A percentile compares a stretch with the other conserved stretches of the same genome.
phyloP scores from a whole-genome alignment of 495 filamentous ascomycete species.

The Hypoxylon intermedium region DNA sequence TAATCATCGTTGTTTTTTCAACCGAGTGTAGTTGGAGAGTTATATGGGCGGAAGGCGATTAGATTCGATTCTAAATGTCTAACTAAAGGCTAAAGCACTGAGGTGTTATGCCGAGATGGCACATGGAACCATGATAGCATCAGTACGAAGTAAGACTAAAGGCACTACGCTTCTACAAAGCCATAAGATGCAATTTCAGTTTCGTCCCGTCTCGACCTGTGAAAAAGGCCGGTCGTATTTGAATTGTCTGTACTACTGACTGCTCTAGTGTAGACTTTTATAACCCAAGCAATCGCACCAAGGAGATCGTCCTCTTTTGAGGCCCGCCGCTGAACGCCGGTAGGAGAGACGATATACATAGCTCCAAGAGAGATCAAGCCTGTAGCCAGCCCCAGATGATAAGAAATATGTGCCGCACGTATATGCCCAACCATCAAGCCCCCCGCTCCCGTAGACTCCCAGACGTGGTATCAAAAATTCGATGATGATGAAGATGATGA shows the following conservation, averaged over 20 bases:
- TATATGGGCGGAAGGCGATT: background rate
- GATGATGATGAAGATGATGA: too few relatives aligned
- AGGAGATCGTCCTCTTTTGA: constrained; percentile 1
- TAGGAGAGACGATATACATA: background rate
- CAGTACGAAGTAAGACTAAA: too few relatives aligned
- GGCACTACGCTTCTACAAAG: too few relatives aligned
- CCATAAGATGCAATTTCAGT: background rate
- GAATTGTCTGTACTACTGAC: constrained; percentile 29
- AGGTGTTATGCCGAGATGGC: too few relatives aligned
- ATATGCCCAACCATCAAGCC: constrained; percentile 16
- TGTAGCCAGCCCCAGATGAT: background rate
- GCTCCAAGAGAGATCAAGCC: constrained; percentile 2
- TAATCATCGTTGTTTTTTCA: background rate
- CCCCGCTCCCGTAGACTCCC: constrained; percentile 23
- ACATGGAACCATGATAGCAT: too few relatives aligned
- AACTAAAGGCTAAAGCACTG: too few relatives aligned
- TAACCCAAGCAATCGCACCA: constrained; percentile 6
- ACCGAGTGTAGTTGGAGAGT: background rate
- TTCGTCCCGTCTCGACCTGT: constrained; percentile 26
- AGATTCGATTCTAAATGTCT: too few relatives aligned
- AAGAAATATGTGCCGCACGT: constrained; percentile 15
- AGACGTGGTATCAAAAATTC: constrained; percentile 38
- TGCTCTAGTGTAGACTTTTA: constrained; percentile 24
- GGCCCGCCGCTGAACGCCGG: background rate
- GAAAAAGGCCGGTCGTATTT: constrained; percentile 31